Base-by-base conservation (phyloP, 192 early-diverging fungal species). In the Linderina pennispora region DNA sequence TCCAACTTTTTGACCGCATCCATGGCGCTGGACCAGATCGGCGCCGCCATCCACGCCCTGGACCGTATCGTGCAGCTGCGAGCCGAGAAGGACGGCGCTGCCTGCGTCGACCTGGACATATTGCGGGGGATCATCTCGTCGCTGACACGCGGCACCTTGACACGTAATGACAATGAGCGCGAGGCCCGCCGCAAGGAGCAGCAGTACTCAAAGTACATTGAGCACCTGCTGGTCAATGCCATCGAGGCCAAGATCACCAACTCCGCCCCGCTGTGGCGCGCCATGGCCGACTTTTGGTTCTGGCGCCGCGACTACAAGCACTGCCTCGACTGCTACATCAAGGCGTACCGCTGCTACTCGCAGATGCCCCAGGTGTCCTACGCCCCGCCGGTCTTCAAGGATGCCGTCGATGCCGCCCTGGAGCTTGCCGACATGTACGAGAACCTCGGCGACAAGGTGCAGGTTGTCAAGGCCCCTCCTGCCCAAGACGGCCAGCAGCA, bases 31-130 rank as follows among this genome's bases (percentile, higher is more conserved):
- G 83, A 82, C 16, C 79, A 91, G 53, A 83, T 92, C 47, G 51
- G 78, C 28, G 84, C 90, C 59, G 84, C 91, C 7, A 89, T 98
- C 24, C 82, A 80, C 16, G 85, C 94, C 3, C 82, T 94, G 84
- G 74, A 78, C 18, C 79, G 84, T 36, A 50, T 98, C 5, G 76
- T 97, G 2, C 87, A 89, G 25, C 55, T 92, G 34, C 63, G 86
- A 17, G 81, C 76, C 65, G 79, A 88, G 43, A 84, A 80, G 36
- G 78, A 69, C 26, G 73, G 78, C 22, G 83, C 88, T 3, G 55
- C 70, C 14, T 78, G 81, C 51, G 79, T 97, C 15, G 94, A 99
- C 58, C 48, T 90, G 26, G 86, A 82, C n/a, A 77, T 87, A 15
- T 65, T 97, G 36, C 75, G 80, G 15, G 66, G 81, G 34, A 77